These are phyloP conservation scores for Heracleum sosnowskyi DNA, from an alignment of 129 eudicot species.

Conservation along the genomic window DNA sequence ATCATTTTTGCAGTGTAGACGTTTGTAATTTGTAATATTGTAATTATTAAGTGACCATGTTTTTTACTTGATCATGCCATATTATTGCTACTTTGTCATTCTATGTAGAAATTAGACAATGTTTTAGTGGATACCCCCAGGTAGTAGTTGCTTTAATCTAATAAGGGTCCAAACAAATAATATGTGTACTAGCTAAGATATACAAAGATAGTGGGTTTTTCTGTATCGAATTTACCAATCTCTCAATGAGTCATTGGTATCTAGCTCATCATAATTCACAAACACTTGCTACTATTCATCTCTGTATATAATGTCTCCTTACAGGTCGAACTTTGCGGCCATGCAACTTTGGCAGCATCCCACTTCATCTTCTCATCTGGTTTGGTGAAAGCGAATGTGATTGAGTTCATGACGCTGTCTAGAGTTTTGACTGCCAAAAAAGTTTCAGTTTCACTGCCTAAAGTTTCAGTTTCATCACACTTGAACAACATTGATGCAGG, in stretches of 20 bases:
- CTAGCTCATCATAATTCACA: too few relatives aligned
- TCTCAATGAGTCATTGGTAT: too few relatives aligned
- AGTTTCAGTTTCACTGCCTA: constrained; percentile 25
- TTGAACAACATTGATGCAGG: too few relatives aligned
- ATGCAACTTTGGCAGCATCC: constrained; percentile 87
- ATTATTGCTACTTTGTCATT: background rate
- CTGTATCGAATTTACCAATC: too few relatives aligned
- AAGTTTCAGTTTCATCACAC: constrained; percentile 15
- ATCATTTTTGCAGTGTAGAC: too few relatives aligned
- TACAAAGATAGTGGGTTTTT: too few relatives aligned
- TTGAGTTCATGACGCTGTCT: constrained; percentile 75
- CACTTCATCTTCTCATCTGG: constrained; percentile 48
- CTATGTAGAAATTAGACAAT: background rate
- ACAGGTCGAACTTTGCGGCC: constrained; percentile 88
- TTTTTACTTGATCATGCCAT: background rate
- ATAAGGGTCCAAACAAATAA: background rate
- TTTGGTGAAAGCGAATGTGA: constrained; percentile 36
- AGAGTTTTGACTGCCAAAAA: constrained; percentile 60
- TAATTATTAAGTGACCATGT: too few relatives aligned
- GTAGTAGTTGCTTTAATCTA: background rate
- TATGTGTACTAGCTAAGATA: background rate
- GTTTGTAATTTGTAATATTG: too few relatives aligned
- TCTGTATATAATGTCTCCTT: constrained; percentile 5
- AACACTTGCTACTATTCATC: background rate
- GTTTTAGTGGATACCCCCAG: background rate